phyloP scores from a whole-genome alignment of 371 early-diverging fungal genomes.

The Mucor velutinosus region DNA sequence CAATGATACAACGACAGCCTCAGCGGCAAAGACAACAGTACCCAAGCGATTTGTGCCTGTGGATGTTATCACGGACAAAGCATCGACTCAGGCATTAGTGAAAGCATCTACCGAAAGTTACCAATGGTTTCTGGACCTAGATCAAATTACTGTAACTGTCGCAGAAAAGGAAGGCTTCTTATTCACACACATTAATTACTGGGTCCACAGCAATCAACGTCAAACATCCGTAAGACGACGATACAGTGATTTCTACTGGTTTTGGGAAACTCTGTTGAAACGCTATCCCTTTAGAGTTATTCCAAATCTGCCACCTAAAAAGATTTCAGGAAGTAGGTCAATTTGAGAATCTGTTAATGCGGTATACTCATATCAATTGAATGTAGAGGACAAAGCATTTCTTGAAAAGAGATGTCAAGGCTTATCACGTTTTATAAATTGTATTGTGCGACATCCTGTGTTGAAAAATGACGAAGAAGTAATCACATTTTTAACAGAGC shows the following conservation, averaged over 20 bases:
- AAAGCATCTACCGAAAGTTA: constrained; percentile 20
- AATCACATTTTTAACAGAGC: constrained; percentile 64
- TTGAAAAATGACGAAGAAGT: constrained; percentile 67
- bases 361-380: neutral
- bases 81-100: constrained; percentile 16
- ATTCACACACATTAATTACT: constrained; percentile 52
- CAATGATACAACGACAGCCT: neutral
- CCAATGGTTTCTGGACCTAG: constrained; percentile 56
- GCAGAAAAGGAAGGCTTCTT: constrained; percentile 69
- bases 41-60: neutral
- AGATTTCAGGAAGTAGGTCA: constrained; percentile 43
- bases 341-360: neutral
- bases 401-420: constrained; percentile 71
- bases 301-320: constrained; percentile 51
- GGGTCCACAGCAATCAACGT: constrained; percentile 42
- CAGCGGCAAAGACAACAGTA: neutral
- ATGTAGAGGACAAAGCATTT: constrained; percentile 65
- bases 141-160: constrained; percentile 62
- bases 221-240: constrained; percentile 43
- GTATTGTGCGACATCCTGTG: constrained; percentile 73
- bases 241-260: constrained; percentile 55
- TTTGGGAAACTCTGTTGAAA: constrained; percentile 40
- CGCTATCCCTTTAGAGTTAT: constrained; percentile 48
- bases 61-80: constrained; percentile 10
- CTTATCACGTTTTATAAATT: constrained; percentile 70